Evolutionary conservation across 257 asterid genomes (phyloP).

Genomic region (Linaria vulgaris): DNA sequence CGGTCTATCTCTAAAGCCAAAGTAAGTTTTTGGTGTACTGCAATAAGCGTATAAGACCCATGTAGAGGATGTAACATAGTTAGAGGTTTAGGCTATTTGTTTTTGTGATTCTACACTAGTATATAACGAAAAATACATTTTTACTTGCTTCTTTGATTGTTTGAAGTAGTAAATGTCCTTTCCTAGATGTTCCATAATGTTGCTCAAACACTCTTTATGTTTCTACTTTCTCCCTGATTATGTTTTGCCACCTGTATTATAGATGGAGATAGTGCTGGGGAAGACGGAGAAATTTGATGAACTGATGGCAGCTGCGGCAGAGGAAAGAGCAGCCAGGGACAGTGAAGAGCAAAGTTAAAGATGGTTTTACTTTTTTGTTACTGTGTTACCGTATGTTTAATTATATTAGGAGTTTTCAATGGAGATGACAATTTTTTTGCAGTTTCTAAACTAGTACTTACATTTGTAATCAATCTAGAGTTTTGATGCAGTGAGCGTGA

Average conservation of each 20-base stretch:
- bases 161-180: background rate
- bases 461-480: constrained; percentile 28
- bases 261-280: constrained; percentile 72
- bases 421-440: constrained; percentile 22
- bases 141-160: background rate
- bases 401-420: constrained; percentile 23
- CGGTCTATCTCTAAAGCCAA: constrained; percentile 80
- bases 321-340: constrained; percentile 35
- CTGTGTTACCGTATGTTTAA: constrained; percentile 14
- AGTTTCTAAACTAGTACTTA: constrained; percentile 20
- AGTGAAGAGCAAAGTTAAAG: constrained; percentile 42
- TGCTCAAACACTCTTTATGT: background rate
- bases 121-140: background rate
- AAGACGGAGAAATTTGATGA: constrained; percentile 72
- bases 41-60: too few relatives aligned
- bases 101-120: background rate
- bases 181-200: background rate
- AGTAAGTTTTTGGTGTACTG: constrained; percentile 34
- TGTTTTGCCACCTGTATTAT: constrained; percentile 18
- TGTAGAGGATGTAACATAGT: too few relatives aligned
- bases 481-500: constrained; percentile 20
- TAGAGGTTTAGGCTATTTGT: too few relatives aligned
- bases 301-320: constrained; percentile 61
- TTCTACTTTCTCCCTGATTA: background rate
- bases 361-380: constrained; percentile 9